phyloP scores from a whole-genome alignment of 768 basidiomycete species.

The Boletus eberwhitei region DNA sequence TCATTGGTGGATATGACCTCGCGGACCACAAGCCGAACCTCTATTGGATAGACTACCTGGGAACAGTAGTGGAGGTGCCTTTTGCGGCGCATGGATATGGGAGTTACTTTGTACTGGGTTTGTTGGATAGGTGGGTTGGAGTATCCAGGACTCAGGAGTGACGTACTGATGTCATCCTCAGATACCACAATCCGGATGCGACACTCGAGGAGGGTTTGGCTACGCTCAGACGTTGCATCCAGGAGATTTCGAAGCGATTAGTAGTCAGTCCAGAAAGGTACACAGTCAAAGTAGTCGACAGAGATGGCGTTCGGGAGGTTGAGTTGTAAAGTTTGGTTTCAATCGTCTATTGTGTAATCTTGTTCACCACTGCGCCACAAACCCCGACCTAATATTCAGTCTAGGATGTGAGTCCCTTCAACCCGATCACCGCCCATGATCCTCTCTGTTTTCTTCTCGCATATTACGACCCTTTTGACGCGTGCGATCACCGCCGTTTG shows the following conservation, averaged over 20 bases:
- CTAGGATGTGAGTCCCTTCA: conserved; percentile 25
- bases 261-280: conserved; percentile 78
- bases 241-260: conserved; percentile 82
- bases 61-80: conserved; percentile 83
- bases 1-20: conserved; percentile 90
- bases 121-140: conserved; percentile 73
- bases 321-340: conserved; percentile 47
- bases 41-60: conserved; percentile 97
- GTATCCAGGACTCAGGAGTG: background rate
- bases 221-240: conserved; percentile 79
- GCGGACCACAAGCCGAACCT: conserved; percentile 68
- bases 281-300: conserved; percentile 90
- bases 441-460: conserved; percentile 50
- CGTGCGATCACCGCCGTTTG: conserved; percentile 26
- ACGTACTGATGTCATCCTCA: conserved; percentile 25
- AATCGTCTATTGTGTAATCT: conserved; percentile 4
- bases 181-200: conserved; percentile 90
- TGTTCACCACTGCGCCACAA: background rate
- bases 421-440: conserved; percentile 53
- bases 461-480: conserved; percentile 41
- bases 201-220: conserved; percentile 82
- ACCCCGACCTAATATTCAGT: conserved; percentile 9
- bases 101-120: conserved; percentile 86
- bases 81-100: conserved; percentile 97
- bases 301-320: conserved; percentile 81